Evolutionary conservation across 345 rosid genomes (phyloP).

Genomic region (Camelina laxa): DNA sequence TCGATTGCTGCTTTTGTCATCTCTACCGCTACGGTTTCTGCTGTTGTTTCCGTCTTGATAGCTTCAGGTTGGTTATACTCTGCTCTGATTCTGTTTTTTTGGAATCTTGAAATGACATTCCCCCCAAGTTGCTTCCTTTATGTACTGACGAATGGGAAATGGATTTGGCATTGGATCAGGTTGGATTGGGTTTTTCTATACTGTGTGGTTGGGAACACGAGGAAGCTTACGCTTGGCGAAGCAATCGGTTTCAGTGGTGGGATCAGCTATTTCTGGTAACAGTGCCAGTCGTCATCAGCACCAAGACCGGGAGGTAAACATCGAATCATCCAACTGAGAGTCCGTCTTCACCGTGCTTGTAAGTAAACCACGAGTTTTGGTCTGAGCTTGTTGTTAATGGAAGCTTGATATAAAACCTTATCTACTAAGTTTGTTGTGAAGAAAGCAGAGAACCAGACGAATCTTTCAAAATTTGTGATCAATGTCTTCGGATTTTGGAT

Average conservation of each 20-base stretch:
- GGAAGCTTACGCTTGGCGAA: conserved; percentile 65
- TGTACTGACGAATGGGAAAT: conserved; percentile 7
- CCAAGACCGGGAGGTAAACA: conserved; percentile 33
- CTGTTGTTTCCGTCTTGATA: conserved; percentile 58
- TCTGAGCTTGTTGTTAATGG: conserved; percentile 26
- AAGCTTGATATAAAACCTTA: conserved; percentile 3
- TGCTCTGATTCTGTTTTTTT: conserved; percentile 24
- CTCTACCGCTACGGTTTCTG: conserved; percentile 65
- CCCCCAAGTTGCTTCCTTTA: conserved; percentile 3
- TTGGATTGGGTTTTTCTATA: conserved; percentile 85
- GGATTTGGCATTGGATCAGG: conserved; percentile 58
- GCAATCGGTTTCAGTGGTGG: conserved; percentile 60
- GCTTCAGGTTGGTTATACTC: conserved; percentile 61
- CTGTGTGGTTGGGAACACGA: conserved; percentile 68
- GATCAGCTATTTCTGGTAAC: conserved; percentile 65
- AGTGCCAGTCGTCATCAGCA: conserved; percentile 44
- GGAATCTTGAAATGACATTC: conserved; percentile 17
- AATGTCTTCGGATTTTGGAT: conserved; percentile 1
- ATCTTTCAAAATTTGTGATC: conserved; percentile 5
- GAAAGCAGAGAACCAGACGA: conserved; percentile 23
- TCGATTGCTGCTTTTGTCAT: conserved; percentile 72
- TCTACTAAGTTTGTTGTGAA: conserved; percentile 20
- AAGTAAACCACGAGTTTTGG: conserved; percentile 35
- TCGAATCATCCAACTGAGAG: conserved; percentile 28
- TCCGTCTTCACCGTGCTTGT: conserved; percentile 19